Conservation (phyloP, 345 rosid species). For the Eutrema yunnanense region DNA sequence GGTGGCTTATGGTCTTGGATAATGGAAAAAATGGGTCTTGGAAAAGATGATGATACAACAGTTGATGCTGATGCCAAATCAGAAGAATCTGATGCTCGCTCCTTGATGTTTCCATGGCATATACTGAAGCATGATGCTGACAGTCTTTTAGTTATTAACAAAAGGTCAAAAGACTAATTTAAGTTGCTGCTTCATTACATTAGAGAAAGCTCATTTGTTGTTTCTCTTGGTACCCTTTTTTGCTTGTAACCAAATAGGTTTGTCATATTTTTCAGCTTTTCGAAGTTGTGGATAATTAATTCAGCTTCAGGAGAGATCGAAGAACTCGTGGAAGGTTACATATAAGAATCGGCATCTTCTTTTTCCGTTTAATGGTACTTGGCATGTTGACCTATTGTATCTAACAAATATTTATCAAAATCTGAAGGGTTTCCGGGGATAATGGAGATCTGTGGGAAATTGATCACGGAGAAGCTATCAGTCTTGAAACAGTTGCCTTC, state of each 20-base stretch:
- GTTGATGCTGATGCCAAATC: constrained; percentile 38
- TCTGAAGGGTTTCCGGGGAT: constrained; percentile 48
- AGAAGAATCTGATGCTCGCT: constrained; percentile 41
- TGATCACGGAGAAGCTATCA: constrained; percentile 55
- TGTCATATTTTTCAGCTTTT: constrained; percentile 51
- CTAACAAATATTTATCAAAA: constrained; percentile 25
- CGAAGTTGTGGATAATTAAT: constrained; percentile 71
- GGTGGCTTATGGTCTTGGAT: constrained; percentile 70
- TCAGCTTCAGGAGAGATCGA: constrained; percentile 55
- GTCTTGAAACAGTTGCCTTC: constrained; percentile 52
- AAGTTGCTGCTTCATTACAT: background rate
- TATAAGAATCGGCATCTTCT: constrained; percentile 6
- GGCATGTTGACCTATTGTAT: background rate
- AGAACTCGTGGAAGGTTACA: constrained; percentile 63
- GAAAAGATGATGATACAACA: constrained; percentile 31
- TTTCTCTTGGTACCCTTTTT: background rate
- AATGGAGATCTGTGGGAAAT: constrained; percentile 45
- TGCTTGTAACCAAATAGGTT: background rate
- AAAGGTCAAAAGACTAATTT: constrained; percentile 42
- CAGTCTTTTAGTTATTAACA: constrained; percentile 44
- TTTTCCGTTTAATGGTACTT: background rate
- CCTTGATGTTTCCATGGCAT: constrained; percentile 84
- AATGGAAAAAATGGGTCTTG: constrained; percentile 48
- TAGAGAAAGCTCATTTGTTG: background rate
- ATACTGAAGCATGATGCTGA: constrained; percentile 48